Percentiles rank a stretch among this genome's conserved stretches.
phyloP scores from a whole-genome alignment of 768 basidiomycete genomes.

The Lentinula raphanica region DNA sequence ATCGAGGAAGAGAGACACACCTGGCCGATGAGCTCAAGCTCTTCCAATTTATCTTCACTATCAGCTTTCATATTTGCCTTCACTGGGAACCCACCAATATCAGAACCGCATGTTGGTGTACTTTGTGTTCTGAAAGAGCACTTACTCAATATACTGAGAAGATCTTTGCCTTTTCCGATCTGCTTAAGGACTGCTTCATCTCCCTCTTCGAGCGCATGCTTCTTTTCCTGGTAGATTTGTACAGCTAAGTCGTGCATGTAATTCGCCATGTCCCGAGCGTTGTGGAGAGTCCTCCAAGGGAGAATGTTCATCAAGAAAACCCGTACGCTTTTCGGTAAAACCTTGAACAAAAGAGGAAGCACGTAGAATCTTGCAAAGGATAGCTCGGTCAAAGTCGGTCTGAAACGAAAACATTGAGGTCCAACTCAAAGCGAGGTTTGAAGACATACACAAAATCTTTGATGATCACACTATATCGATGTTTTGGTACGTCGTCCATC shows the following conservation, averaged over 20 bases:
- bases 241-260: constrained; percentile 30
- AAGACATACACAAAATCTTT: constrained; percentile 14
- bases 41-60: constrained; percentile 18
- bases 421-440: neutral
- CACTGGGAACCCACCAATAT: neutral
- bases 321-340: constrained; percentile 24
- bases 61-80: constrained; percentile 16
- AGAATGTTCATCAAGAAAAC: constrained; percentile 27
- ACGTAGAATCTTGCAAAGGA: constrained; percentile 12
- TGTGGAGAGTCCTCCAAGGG: constrained; percentile 27
- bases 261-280: constrained; percentile 27
- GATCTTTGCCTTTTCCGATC: constrained; percentile 36
- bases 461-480: constrained; percentile 7
- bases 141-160: constrained; percentile 42
- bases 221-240: constrained; percentile 32
- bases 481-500: constrained; percentile 13
- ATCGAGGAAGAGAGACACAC: constrained; percentile 4
- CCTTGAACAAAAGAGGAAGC: constrained; percentile 18
- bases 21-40: constrained; percentile 24
- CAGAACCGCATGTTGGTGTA: neutral
- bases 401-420: neutral
- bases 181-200: constrained; percentile 27
- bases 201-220: constrained; percentile 25
- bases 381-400: neutral
- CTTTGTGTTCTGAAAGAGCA: neutral